A percentile compares a stretch with the other conserved stretches of the same genome.
Evolutionary conservation across 805 yeast genomes (phyloP).

Genomic region (Suhomyces kilbournensis): DNA sequence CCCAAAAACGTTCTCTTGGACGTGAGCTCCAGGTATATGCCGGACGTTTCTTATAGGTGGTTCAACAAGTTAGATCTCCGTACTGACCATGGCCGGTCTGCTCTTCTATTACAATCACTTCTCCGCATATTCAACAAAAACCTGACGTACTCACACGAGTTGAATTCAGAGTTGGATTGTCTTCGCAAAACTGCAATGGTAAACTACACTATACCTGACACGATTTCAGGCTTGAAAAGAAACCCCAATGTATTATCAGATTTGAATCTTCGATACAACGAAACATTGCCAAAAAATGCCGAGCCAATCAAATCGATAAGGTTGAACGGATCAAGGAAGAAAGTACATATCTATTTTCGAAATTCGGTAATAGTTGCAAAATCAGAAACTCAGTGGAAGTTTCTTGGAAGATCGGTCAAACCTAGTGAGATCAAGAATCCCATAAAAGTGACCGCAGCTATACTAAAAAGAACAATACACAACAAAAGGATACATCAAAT

Average conservation of each 20-base stretch:
- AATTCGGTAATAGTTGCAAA: slow-evolving; percentile 23
- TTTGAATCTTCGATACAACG: slow-evolving; percentile 25
- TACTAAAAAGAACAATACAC: slow-evolving; percentile 21
- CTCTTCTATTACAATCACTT: slow-evolving; percentile 23
- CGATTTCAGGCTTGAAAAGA: slow-evolving; percentile 23
- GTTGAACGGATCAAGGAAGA: slow-evolving; percentile 9
- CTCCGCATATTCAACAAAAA: slow-evolving; percentile 18
- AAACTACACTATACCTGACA: slow-evolving; percentile 23
- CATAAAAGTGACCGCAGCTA: slow-evolving; percentile 16
- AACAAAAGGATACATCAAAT: slow-evolving; percentile 17
- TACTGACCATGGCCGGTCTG: slow-evolving; percentile 23
- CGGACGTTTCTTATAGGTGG: slow-evolving; percentile 27
- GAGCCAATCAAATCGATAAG: slow-evolving; percentile 14
- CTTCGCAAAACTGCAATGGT: slow-evolving; percentile 20
- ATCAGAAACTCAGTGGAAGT: slow-evolving; percentile 34
- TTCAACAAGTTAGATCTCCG: slow-evolving; percentile 26
- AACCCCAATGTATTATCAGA: slow-evolving; percentile 26
- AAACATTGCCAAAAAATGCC: slow-evolving; percentile 13
- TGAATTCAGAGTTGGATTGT: slow-evolving; percentile 17
- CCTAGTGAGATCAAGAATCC: slow-evolving; percentile 14
- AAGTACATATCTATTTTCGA: slow-evolving; percentile 19
- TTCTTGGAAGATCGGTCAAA: slow-evolving; percentile 29
- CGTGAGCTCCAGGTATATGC: slow-evolving; percentile 32
- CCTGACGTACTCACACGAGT: slow-evolving; percentile 1
- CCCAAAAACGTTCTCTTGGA: slow-evolving; percentile 19